Conservation (phyloP, 768 basidiomycete species). For the Hebeloma cylindrosporum region DNA sequence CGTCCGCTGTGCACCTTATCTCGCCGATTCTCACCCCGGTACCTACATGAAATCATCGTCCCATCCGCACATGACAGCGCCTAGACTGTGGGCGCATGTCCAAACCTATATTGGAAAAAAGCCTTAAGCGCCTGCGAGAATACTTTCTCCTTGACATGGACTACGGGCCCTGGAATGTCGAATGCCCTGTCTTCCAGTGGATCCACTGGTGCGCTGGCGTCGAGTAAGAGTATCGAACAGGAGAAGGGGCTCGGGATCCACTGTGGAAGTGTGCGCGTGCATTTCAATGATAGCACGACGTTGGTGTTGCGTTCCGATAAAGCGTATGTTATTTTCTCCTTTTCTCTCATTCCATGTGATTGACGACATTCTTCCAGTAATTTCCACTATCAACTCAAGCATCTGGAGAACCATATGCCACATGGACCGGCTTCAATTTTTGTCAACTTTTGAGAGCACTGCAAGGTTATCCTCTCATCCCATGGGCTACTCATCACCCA, state of each 20-base stretch:
- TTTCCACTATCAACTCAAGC: slow-evolving; percentile 89
- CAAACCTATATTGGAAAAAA: slow-evolving; percentile 57
- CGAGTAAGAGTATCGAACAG: slow-evolving; percentile 58
- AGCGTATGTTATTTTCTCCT: slow-evolving; percentile 52
- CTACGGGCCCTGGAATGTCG: slow-evolving; percentile 30
- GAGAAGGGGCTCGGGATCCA: slow-evolving; percentile 98
- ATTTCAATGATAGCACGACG: slow-evolving; percentile 95
- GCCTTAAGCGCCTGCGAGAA: slow-evolving; percentile 68
- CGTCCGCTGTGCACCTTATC: slow-evolving; percentile 75
- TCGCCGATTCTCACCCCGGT: slow-evolving; percentile 83
- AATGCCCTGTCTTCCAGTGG: neutral
- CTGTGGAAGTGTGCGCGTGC: slow-evolving; percentile 89
- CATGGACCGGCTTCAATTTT: slow-evolving; percentile 66
- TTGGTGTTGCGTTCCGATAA: slow-evolving; percentile 85
- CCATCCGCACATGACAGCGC: slow-evolving; percentile 69
- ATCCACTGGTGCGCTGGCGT: slow-evolving; percentile 4
- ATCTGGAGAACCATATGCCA: slow-evolving; percentile 96
- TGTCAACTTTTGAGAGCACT: slow-evolving; percentile 97
- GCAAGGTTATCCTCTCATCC: slow-evolving; percentile 87
- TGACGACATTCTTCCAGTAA: slow-evolving; percentile 7
- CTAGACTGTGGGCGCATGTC: slow-evolving; percentile 78
- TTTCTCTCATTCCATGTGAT: slow-evolving; percentile 1
- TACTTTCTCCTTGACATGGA: slow-evolving; percentile 68
- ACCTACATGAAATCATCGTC: slow-evolving; percentile 78
- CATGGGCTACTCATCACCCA: slow-evolving; percentile 79